phyloP scores from a whole-genome alignment of 177 flowering plant species.

The Vitis hybrid region DNA sequence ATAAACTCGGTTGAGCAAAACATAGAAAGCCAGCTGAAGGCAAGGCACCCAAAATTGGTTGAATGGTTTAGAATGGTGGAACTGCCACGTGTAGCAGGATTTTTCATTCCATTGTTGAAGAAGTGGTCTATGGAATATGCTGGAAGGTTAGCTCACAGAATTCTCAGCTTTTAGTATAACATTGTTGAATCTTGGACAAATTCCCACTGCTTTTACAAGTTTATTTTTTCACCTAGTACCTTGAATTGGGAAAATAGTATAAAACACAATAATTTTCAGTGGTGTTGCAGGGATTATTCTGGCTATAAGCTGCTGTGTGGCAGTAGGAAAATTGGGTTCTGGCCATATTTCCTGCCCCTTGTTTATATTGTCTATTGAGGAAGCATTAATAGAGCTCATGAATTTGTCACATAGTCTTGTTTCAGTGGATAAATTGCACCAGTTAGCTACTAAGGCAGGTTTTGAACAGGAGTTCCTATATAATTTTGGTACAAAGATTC shows the following conservation, averaged over 20 bases:
- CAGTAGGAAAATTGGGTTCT: conserved; percentile 48
- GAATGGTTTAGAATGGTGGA: conserved; percentile 55
- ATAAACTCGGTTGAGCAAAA: conserved; percentile 28
- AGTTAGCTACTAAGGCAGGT: conserved; percentile 56
- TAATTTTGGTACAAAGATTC: conserved; percentile 52
- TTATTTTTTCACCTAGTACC: not conserved
- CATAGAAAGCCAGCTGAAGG: conserved; percentile 45
- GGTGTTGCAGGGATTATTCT: conserved; percentile 66
- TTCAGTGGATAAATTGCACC: conserved; percentile 47
- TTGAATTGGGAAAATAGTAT: conserved; percentile 9
- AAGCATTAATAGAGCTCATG: conserved; percentile 46
- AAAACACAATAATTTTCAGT: conserved; percentile 38
- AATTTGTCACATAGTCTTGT: conserved; percentile 32
- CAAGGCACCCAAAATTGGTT: conserved; percentile 36
- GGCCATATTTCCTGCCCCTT: conserved; percentile 36
- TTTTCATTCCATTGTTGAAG: conserved; percentile 44
- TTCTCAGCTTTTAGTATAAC: conserved; percentile 1
- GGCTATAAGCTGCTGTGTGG: conserved; percentile 59
- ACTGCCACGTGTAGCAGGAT: conserved; percentile 47
- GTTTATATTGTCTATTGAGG: conserved; percentile 32
- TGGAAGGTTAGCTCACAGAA: conserved; percentile 42
- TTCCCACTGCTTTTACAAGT: not conserved
- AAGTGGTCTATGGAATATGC: conserved; percentile 54
- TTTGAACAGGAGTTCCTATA: conserved; percentile 55
- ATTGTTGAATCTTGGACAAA: not conserved